Conservation (phyloP, 169 alveolate species). For the Miamiensis avidus region DNA sequence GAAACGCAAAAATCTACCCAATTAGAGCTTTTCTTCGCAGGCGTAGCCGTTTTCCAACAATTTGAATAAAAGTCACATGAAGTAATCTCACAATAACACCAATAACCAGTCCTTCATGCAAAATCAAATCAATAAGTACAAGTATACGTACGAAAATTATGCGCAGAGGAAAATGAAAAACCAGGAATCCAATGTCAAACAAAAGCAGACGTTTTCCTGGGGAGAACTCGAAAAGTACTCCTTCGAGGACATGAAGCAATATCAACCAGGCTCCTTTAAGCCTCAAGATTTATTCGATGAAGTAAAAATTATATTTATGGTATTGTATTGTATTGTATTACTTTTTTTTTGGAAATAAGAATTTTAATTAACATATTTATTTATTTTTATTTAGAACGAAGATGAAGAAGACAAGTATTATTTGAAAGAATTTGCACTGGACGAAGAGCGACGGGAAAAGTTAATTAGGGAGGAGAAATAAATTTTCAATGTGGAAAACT, state of each 20-base stretch:
- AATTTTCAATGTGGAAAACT: not conserved
- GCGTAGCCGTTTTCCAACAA: no score
- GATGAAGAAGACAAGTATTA: not conserved
- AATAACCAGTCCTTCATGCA: not conserved
- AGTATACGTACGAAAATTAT: not conserved
- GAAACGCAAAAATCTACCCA: no score
- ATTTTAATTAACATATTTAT: no score
- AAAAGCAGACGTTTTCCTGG: not conserved
- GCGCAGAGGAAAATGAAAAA: not conserved
- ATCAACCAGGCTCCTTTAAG: not conserved
- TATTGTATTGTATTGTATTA: no score
- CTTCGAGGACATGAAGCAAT: not conserved
- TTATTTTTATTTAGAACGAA: not conserved
- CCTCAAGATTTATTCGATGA: not conserved
- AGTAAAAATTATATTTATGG: not conserved
- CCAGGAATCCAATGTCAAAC: not conserved
- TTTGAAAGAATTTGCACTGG: not conserved
- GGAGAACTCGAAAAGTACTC: not conserved
- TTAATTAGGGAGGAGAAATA: not conserved
- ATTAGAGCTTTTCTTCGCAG: no score
- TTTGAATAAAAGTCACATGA: not conserved
- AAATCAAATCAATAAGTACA: not conserved
- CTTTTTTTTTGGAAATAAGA: no score
- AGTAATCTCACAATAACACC: not conserved
- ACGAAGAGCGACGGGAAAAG: not conserved